These are phyloP conservation scores for Aureobasidium sp. DNA, from an alignment of 2,329 filamentous ascomycete species.

Conservation along the genomic window DNA sequence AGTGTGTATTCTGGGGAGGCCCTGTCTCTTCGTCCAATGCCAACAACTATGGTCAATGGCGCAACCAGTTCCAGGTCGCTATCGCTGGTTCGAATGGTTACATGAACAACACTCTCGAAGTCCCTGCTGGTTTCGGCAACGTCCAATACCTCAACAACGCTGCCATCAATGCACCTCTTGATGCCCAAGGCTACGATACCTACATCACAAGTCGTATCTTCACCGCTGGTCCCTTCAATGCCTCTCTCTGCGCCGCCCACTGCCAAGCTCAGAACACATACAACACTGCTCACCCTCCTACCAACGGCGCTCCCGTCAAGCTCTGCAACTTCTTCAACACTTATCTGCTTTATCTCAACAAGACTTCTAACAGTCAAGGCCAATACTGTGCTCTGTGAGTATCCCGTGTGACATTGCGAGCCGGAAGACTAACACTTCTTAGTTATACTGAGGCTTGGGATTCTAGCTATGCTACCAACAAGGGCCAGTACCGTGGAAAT, in stretches of 20 bases:
- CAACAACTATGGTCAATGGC: slow-evolving; percentile 16
- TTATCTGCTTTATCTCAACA: slow-evolving; percentile 8
- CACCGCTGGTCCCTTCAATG: slow-evolving; percentile 27
- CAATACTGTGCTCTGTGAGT: slow-evolving; percentile 15
- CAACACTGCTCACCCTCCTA: slow-evolving; percentile 18
- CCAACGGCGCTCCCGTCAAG: slow-evolving; percentile 3
- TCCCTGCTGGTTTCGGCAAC: slow-evolving; percentile 17
- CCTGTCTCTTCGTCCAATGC: slow-evolving; percentile 14
- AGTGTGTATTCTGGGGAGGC: slow-evolving; percentile 19
- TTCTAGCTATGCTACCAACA: slow-evolving; percentile 18
- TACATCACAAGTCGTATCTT: slow-evolving; percentile 25
- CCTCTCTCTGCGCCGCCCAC: slow-evolving; percentile 26
- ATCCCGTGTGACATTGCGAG: not conserved
- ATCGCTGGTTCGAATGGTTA: slow-evolving; percentile 18
- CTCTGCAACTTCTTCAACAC: slow-evolving; percentile 14
- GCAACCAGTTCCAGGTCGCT: slow-evolving; percentile 15
- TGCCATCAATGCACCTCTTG: slow-evolving; percentile 24
- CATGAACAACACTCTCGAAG: slow-evolving; percentile 11
- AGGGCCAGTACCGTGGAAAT: slow-evolving; percentile 18
- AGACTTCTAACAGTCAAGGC: slow-evolving; percentile 16
- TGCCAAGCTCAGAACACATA: slow-evolving; percentile 21
- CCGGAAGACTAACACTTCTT: not conserved
- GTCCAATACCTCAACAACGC: slow-evolving; percentile 19
- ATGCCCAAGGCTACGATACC: slow-evolving; percentile 23
- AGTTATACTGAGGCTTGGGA: slow-evolving; percentile 19